Conservation (phyloP, 176 grass and related monocot genomes). For the Rhynchospora breviuscula region DNA sequence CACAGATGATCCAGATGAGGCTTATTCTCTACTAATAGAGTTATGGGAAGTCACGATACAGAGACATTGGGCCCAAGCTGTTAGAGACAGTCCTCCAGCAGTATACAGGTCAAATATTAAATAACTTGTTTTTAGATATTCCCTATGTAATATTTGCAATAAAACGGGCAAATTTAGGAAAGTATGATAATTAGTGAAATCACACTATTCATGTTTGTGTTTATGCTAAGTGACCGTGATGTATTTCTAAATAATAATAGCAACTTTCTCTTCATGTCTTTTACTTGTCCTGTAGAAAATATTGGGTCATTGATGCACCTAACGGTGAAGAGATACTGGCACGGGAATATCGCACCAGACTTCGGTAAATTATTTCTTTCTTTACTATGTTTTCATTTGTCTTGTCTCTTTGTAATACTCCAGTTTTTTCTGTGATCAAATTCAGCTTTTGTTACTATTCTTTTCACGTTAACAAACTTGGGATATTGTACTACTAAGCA, state of each 20-base stretch:
- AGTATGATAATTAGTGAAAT: background rate
- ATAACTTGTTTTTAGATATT: background rate
- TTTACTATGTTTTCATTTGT: background rate
- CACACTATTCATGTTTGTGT: background rate
- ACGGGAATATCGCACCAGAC: slow-evolving; percentile 54
- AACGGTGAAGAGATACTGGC: slow-evolving; percentile 40
- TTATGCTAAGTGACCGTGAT: background rate
- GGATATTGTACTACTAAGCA: too few relatives aligned
- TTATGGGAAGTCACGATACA: background rate
- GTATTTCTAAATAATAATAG: background rate
- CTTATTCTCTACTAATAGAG: background rate
- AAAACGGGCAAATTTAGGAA: background rate
- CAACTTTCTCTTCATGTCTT: background rate
- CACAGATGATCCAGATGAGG: slow-evolving; percentile 5
- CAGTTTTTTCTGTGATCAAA: background rate
- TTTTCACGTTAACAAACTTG: too few relatives aligned
- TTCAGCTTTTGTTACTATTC: background rate
- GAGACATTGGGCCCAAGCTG: background rate
- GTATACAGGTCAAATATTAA: background rate
- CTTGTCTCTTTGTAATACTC: background rate
- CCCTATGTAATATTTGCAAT: background rate
- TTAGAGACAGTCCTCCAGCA: background rate
- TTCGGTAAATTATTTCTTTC: slow-evolving; percentile 35
- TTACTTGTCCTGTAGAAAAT: background rate
- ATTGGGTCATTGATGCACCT: slow-evolving; percentile 22